Base-by-base conservation (phyloP, 2,329 filamentous ascomycete species). In the Phialophora expanda region DNA sequence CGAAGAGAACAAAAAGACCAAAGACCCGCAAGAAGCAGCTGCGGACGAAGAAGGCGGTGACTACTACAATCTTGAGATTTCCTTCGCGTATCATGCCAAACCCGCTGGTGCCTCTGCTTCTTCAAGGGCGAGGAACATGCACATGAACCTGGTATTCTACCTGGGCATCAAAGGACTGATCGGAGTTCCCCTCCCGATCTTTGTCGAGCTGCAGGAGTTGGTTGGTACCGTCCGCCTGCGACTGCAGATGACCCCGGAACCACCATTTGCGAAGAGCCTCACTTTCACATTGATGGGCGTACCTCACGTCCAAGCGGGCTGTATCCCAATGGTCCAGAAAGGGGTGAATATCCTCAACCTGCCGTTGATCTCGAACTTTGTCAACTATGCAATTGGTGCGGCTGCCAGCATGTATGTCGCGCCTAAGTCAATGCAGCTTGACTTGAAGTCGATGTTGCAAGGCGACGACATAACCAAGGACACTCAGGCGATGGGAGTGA, bases 81-180 rank as follows among this genome's bases (percentile, higher is more conserved):
- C 92, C 0, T 89, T 97, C 73, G 93, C 93, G 1, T 97, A 97
- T 76, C 93, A 97, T 74, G 92, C 94, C 9, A 88, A 89, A 75
- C 93, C 93, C 12, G 89, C 86, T 2, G 84, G 86, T 4, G 85
- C 92, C 14, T 90, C 91, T 56, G 85, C 92, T 14, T 90, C 91
- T 2, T 90, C 91, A 54, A 95, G 93, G 78, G 92, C 93, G 5
- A 87, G 90, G 71, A 98, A 97, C 76, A 97, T 97, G 92, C 93
- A 96, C 74, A 97, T 97, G 92, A 90, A 96, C 73, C 80, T 98
- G 14, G 87, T 97, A 8, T 98, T 99, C 77, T 98, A 97, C 70
- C 85, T 98, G 1, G 95, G 95, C 64, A 82, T 96, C 74, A 92
- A 91, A 75, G 93, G 93, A 0, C 83, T 97, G 4, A 95, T 97